phyloP scores from a whole-genome alignment of 495 filamentous ascomycete species.

The Aspergillus steynii region DNA sequence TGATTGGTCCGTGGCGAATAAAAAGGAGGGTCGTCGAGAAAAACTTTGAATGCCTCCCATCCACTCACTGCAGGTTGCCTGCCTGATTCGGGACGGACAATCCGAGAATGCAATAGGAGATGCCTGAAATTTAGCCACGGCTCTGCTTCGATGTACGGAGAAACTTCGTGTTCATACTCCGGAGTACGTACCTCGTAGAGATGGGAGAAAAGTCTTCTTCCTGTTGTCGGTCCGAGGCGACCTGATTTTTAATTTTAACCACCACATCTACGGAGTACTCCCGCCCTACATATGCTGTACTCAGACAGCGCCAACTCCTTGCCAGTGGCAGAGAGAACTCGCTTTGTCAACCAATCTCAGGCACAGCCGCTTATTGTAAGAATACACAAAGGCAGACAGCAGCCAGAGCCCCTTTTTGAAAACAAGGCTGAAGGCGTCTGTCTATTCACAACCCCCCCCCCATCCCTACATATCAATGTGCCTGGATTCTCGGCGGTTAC shows the following conservation, averaged over 20 bases:
- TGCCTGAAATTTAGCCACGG: conserved; percentile 1
- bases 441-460: background rate
- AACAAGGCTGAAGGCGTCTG: conserved; percentile 1
- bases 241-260: background rate
- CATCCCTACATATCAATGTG: background rate
- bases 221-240: conserved; percentile 4
- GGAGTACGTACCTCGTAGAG: background rate
- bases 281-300: too few relatives aligned
- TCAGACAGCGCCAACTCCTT: background rate
- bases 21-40: conserved; percentile 4
- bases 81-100: conserved; percentile 8
- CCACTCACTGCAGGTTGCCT: background rate
- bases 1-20: conserved; percentile 9
- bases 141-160: too few relatives aligned
- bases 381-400: background rate
- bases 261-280: background rate
- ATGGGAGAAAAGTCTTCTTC: too few relatives aligned
- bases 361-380: background rate
- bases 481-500: conserved; percentile 15
- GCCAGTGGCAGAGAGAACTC: background rate
- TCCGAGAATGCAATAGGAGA: conserved; percentile 10
- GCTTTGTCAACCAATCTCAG: background rate
- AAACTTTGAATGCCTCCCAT: background rate
- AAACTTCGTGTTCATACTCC: background rate
- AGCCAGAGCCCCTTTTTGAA: conserved; percentile 6